A percentile compares a stretch with the other conserved stretches of the same genome.
These are phyloP conservation scores for Penicillium sp. DNA, from an alignment of 2,329 filamentous ascomycete species.

Conservation along the genomic window DNA sequence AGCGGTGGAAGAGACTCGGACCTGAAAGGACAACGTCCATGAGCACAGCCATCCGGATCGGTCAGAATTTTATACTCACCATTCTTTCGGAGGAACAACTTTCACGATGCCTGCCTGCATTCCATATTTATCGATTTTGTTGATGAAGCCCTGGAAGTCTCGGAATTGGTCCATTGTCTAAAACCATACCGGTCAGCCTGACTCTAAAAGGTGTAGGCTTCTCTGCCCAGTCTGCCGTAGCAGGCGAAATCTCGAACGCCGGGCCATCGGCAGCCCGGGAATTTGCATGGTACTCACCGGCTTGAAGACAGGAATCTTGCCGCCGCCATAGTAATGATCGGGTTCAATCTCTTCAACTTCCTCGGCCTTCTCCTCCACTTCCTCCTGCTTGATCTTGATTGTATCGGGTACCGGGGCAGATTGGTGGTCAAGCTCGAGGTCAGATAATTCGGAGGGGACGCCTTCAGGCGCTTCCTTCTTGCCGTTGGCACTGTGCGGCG, in stretches of 20 bases:
- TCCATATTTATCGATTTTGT: slow-evolving; percentile 85
- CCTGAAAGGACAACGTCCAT: slow-evolving; percentile 39
- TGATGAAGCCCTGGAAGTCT: slow-evolving; percentile 89
- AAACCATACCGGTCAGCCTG: slow-evolving; percentile 18
- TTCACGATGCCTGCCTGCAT: slow-evolving; percentile 98
- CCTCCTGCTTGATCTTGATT: slow-evolving; percentile 34
- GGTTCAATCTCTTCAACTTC: slow-evolving; percentile 77
- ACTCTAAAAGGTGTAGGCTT: not conserved
- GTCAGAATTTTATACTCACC: slow-evolving; percentile 57
- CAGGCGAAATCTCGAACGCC: too few relatives aligned
- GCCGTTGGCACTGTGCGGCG: slow-evolving; percentile 43
- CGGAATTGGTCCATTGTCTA: slow-evolving; percentile 88
- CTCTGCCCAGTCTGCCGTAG: not conserved
- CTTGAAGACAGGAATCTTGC: slow-evolving; percentile 88
- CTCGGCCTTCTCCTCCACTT: slow-evolving; percentile 61
- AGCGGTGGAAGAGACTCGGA: slow-evolving; percentile 69
- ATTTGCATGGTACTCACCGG: slow-evolving; percentile 55
- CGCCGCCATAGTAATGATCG: slow-evolving; percentile 79
- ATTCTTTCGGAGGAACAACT: slow-evolving; percentile 88
- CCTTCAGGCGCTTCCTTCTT: slow-evolving; percentile 44
- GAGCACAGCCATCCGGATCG: slow-evolving; percentile 8
- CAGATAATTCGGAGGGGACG: slow-evolving; percentile 40
- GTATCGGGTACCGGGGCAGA: slow-evolving; percentile 23
- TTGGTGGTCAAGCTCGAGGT: slow-evolving; percentile 40
- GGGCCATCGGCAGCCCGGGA: not conserved